Evolutionary conservation across 495 filamentous ascomycete species (phyloP), one percentile per base, ranked within the genome.

Genomic region (Aspergillus indologenus): DNA sequence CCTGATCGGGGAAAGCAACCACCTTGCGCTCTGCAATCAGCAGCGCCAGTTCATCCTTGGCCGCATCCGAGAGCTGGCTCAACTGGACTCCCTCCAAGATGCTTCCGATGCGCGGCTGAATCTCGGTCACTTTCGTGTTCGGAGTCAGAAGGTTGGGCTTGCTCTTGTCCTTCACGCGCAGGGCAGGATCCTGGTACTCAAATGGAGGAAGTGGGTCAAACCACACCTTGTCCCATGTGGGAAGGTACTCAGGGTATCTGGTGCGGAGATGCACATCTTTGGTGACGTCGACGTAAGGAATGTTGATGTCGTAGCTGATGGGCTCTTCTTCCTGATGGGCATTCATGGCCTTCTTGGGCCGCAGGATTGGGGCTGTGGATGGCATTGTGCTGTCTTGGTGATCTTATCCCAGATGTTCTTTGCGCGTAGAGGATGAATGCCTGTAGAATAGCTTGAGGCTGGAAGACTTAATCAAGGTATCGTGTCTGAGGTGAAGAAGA

Each of bases 31-130:
- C 85, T 21, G 90, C 79, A 57, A 92, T 83, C 18, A 93, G 77
- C 7, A 89, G 79, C 5, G 90, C 90, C 15, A 93, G 83, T 58
- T 93, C 90, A 64, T 92, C 87, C 68, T 90, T 91, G 59, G 87
- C 87, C 1, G 79, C 77, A 60, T 88, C 82, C 11, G 79, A 85
- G 29, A 93, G 80, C 54, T 81, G 72, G 58, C 81, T 84, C 23
- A 93, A 82, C 65, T 90, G 83, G n/a, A 93, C 75, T 9, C 89
- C 88, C 59, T 85, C 78, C 59, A 93, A 73, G 62, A 91, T 83
- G 24, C 85, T 89, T 61, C 90, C 88, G 63, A 90, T 84, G 34
- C 78, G 79, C 11, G 88, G 88, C 21, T 86, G 88, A 62, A 87
- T 84, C 62, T 88, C 82, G 62, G 79, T 79, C 47, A 86, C 74